These are phyloP conservation scores for Leucocoprinus sp. DNA, from an alignment of 768 basidiomycete species.

Conservation along the genomic window DNA sequence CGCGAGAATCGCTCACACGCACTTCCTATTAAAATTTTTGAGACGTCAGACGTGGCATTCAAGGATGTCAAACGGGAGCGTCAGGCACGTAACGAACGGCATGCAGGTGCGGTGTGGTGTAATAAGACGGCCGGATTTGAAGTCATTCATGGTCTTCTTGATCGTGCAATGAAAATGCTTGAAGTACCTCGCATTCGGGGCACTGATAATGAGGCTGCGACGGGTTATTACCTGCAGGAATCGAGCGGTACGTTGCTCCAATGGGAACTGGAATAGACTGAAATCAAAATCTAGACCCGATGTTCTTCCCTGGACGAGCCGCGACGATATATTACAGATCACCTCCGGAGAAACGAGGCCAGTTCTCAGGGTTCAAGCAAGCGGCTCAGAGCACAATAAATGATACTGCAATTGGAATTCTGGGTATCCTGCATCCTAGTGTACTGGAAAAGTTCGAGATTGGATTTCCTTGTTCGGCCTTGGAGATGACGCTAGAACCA, in stretches of 20 bases:
- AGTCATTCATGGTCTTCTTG: conserved; percentile 89
- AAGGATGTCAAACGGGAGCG: conserved; percentile 75
- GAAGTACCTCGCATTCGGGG: conserved; percentile 76
- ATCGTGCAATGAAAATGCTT: conserved; percentile 93
- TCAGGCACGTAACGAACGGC: conserved; percentile 80
- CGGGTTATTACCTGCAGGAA: conserved; percentile 91
- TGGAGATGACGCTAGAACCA: conserved; percentile 94
- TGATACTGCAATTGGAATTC: conserved; percentile 76
- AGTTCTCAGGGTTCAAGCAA: conserved; percentile 29
- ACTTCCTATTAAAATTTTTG: conserved; percentile 89
- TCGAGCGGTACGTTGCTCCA: conserved; percentile 54
- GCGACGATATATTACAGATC: conserved; percentile 86
- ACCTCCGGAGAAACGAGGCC: conserved; percentile 26
- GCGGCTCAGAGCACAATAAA: conserved; percentile 37
- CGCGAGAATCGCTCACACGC: conserved; percentile 94
- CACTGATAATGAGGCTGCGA: conserved; percentile 43
- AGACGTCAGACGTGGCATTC: conserved; percentile 87
- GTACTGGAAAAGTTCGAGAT: conserved; percentile 94
- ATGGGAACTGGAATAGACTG: background rate
- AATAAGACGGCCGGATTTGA: conserved; percentile 97
- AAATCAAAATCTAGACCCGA: conserved; percentile 52
- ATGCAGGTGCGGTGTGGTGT: conserved; percentile 90
- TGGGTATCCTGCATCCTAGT: conserved; percentile 89
- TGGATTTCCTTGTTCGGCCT: conserved; percentile 84
- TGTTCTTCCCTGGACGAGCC: conserved; percentile 93